Evolutionary conservation across 495 filamentous ascomycete species (phyloP), one percentile per base, ranked within the genome.

Genomic region (Trichoderma orchidacearum): DNA sequence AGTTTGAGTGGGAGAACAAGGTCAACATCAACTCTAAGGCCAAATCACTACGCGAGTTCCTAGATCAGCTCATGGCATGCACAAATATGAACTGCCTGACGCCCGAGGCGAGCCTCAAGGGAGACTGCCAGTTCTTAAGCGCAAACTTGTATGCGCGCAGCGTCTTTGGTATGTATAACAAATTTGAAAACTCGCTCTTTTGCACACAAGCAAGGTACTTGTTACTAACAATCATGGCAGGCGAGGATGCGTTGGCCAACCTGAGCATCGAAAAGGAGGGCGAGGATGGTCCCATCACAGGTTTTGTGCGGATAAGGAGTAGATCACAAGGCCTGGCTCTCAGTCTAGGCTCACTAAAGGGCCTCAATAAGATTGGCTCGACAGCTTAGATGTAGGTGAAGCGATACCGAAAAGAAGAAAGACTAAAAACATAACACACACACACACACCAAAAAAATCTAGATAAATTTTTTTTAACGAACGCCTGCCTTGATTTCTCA

Each of bases 1-100:
- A 99, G 65, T 99, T 99, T 60, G 94, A 99, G 70, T 99, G 94
- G 94, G 94, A 99, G 78, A 99, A 99, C 76, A 99, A 99, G 80
- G 93, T 99, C 65, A 97, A 97, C 74, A 97, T 97, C 73, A 95
- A 95, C 70, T 90, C 87, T 61, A 96, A 96, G 76, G 90, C 89
- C 61, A 94, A 94, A 79, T 85, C 76, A 29, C 76, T 99, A 54
- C 81, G 94, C 50, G 91, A 94, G 9, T 99, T 97, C 81, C 74
- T 99, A 56, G 84, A 89, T 62, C 87, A 94, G 65, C 76, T 99
- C 61, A 96, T 96, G 94, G 88, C 90, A 45, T 90, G 84, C 67
- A 99, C 94, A 51, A 97, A 97, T 67, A 99, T 99, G 94, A 90
- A 84, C 62, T 97, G 94, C 71, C 73, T 99, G 68, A 97, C 94